phyloP scores from a whole-genome alignment of 192 early-diverging fungal genomes.

The Podila epicladia region DNA sequence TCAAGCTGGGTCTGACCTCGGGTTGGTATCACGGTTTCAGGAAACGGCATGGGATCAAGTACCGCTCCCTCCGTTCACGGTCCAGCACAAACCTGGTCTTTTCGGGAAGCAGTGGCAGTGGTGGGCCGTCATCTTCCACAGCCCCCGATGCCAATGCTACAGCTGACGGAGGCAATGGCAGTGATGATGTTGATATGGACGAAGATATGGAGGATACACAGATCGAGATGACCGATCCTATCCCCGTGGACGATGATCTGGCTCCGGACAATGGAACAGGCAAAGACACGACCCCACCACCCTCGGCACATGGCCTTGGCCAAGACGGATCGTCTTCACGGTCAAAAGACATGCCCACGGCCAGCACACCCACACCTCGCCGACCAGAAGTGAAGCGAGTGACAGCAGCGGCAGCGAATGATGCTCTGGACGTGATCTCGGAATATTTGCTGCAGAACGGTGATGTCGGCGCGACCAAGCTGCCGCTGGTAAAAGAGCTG shows the following conservation, averaged over 20 bases:
- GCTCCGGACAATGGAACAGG: too few relatives aligned
- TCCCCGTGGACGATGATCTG: too few relatives aligned
- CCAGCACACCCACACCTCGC: slow-evolving; percentile 1
- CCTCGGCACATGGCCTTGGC: too few relatives aligned
- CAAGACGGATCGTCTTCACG: too few relatives aligned
- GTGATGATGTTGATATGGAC: slow-evolving; percentile 29
- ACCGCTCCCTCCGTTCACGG: slow-evolving; percentile 35
- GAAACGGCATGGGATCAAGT: slow-evolving; percentile 50
- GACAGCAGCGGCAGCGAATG: slow-evolving; percentile 32
- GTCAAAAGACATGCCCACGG: too few relatives aligned
- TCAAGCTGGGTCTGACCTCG: slow-evolving; percentile 41
- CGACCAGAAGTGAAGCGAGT: slow-evolving; percentile 46
- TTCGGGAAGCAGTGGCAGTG: background rate
- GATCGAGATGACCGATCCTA: too few relatives aligned
- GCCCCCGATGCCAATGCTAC: background rate
- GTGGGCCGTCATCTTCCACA: background rate
- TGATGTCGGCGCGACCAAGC: slow-evolving; percentile 43
- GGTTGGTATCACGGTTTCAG: slow-evolving; percentile 52
- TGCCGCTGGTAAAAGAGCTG: slow-evolving; percentile 46
- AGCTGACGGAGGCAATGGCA: slow-evolving; percentile 27
- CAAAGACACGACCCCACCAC: too few relatives aligned
- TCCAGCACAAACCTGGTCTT: background rate
- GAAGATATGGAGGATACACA: slow-evolving; percentile 40
- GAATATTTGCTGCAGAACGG: slow-evolving; percentile 48
- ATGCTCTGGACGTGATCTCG: slow-evolving; percentile 47